Evolutionary conservation across 495 filamentous ascomycete genomes (phyloP), one percentile per base, ranked within the genome.

Genomic region (Aspergillus sparsus): DNA sequence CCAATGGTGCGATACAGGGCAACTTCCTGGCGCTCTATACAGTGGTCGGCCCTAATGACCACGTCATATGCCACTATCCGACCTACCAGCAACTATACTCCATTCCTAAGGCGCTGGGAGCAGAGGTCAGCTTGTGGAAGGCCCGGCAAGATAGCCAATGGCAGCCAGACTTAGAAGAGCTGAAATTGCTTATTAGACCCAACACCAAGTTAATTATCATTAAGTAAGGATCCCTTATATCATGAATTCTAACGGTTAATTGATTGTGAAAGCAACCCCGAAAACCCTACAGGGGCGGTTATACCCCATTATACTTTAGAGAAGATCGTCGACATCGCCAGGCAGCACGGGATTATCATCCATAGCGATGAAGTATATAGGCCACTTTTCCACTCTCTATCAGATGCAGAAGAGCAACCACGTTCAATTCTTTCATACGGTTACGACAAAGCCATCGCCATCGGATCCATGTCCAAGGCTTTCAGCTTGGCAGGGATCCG

Each of bases 51-150:
- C 88, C 88, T 0, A 91, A 89, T 1, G 91, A 96, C 60, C 92
- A 97, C 78, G 89, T 95, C 32, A 84, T 96, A 51, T 95, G 90
- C 66, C 89, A 96, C 55, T 88, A 91, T 65, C 92, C 92, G 2
- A 94, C 91, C 31, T 97, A 97, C 69, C 89, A 94, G 66, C 92
- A 96, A 65, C 82, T 96, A 0, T 96, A 93, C 65, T 77, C 83
- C 10, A 83, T 95, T 2, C 89, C 92, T 0, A 81, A 76, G 58
- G 89, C 86, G 35, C 76, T 96, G 3, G 92, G 92, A 0, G 92
- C 92, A 0, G 85, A 91, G 58, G 90, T 97, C 3, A 86, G 85
- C 49, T 66, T 93, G 27, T 97, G 92, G 92, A 85, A 85, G 70
- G 78, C 92, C 6, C 83, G 82, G 57, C 79, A 82, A 37, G 74